Percentiles rank a stretch among this genome's conserved stretches.
Conservation (phyloP, 2,329 filamentous ascomycete species). For the Fusarium sororula region DNA sequence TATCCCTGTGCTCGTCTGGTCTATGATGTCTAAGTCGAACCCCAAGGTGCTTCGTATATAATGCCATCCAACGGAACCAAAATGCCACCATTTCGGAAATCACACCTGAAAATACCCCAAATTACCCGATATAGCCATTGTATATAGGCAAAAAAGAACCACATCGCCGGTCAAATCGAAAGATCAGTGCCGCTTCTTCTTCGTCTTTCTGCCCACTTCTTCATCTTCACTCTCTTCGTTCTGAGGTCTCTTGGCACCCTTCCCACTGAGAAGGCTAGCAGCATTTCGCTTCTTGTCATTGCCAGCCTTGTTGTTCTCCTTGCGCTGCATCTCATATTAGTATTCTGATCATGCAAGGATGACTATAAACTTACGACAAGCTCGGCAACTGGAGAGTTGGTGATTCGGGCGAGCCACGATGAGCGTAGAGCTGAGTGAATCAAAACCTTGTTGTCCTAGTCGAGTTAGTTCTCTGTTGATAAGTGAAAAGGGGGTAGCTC, state of each 20-base stretch:
- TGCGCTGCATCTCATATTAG: conserved; percentile 25
- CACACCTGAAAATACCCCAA: not conserved
- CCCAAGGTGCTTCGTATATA: not conserved
- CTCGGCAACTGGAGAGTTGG: conserved; percentile 34
- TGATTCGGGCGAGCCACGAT: conserved; percentile 33
- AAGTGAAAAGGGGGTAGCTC: not conserved
- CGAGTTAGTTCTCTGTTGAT: not conserved
- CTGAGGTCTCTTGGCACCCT: conserved; percentile 18
- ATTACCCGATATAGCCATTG: not conserved
- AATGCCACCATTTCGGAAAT: not conserved
- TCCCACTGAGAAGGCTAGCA: conserved; percentile 6
- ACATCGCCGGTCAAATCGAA: not conserved
- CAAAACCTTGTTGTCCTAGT: conserved; percentile 33
- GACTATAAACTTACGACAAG: conserved; percentile 11
- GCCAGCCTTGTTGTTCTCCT: conserved; percentile 36
- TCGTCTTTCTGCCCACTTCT: not conserved
- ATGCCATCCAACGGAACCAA: not conserved
- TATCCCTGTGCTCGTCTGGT: not conserved
- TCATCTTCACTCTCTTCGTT: conserved; percentile 20
- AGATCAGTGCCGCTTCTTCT: not conserved
- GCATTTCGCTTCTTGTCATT: conserved; percentile 37
- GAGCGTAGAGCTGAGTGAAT: conserved; percentile 39
- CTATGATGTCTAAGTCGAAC: not conserved
- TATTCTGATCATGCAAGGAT: accelerated
- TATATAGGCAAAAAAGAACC: not conserved